Evolutionary conservation across 257 asterid species (phyloP).

Genomic region (Plantago elongata): DNA sequence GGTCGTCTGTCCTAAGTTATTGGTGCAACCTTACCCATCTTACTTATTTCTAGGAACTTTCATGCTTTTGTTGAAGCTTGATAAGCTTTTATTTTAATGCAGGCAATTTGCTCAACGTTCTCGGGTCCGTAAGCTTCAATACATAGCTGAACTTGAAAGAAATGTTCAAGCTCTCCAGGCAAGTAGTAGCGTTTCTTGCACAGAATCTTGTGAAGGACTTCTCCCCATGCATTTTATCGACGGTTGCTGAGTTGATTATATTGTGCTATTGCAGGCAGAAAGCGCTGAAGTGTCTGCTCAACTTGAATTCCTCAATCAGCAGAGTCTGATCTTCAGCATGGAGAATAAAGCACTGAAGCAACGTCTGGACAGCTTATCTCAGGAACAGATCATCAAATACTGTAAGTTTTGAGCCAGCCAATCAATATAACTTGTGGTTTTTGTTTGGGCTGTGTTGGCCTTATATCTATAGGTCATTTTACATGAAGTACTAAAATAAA

Average conservation of each 20-base stretch:
- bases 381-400: conserved; percentile 80
- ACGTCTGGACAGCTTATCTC: conserved; percentile 75
- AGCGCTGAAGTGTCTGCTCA: conserved; percentile 86
- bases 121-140: conserved; percentile 89
- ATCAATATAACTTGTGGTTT: conserved; percentile 11
- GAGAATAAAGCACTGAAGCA: conserved; percentile 91
- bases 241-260: conserved; percentile 21
- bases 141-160: conserved; percentile 93
- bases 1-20: too few species aligned
- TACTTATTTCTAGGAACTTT: too few species aligned
- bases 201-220: conserved; percentile 15
- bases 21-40: too few species aligned
- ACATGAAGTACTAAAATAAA: neutral
- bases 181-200: conserved; percentile 25
- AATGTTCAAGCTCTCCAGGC: conserved; percentile 93
- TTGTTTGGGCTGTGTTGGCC: neutral
- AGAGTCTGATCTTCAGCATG: conserved; percentile 80
- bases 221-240: conserved; percentile 1
- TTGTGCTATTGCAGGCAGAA: conserved; percentile 56
- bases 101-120: conserved; percentile 99
- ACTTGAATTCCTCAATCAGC: conserved; percentile 86
- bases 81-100: conserved; percentile 25
- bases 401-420: conserved; percentile 44
- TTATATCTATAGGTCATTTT: neutral
- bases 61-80: neutral